Conservation (phyloP, 805 yeast genomes). For the Metschnikowia sp. region DNA sequence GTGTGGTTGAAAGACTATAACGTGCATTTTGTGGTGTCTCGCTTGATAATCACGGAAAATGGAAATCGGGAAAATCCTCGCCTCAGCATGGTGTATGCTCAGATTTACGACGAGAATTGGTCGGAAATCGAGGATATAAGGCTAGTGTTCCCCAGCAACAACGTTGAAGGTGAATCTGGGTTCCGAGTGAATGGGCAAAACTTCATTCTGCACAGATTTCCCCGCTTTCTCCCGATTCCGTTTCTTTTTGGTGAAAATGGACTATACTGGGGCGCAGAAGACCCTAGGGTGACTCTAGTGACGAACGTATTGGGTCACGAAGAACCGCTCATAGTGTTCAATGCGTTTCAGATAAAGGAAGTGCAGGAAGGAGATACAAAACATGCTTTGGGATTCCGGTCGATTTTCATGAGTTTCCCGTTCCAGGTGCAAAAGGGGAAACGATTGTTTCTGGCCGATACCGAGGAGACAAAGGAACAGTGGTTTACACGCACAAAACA, state of each 20-base stretch:
- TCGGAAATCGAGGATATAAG: constrained; percentile 19
- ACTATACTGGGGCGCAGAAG: constrained; percentile 44
- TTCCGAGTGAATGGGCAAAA: constrained; percentile 5
- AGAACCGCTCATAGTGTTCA: constrained; percentile 48
- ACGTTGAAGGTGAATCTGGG: neutral
- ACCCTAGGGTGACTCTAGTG: constrained; percentile 42
- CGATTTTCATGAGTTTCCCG: constrained; percentile 17
- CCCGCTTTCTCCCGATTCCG: constrained; percentile 12
- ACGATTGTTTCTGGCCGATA: neutral
- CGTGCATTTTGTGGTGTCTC: constrained; percentile 20
- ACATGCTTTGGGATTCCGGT: neutral
- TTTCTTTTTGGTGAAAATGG: constrained; percentile 6
- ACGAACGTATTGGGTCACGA: constrained; percentile 30
- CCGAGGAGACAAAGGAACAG: neutral
- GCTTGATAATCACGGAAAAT: constrained; percentile 15
- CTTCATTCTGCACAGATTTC: constrained; percentile 9
- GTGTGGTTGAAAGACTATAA: constrained; percentile 23
- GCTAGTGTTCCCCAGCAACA: constrained; percentile 24
- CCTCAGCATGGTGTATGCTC: constrained; percentile 17
- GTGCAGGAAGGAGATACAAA: too few species aligned
- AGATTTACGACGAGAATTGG: constrained; percentile 22
- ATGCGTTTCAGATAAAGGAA: constrained; percentile 18
- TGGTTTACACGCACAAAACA: constrained; percentile 9
- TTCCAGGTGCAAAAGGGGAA: constrained; percentile 15
- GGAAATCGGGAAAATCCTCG: constrained; percentile 13